Percentiles rank a stretch among this genome's conserved stretches.
These are phyloP conservation scores for Hyaloscypha finlandica DNA, from an alignment of 495 filamentous ascomycete genomes.

Conservation along the genomic window DNA sequence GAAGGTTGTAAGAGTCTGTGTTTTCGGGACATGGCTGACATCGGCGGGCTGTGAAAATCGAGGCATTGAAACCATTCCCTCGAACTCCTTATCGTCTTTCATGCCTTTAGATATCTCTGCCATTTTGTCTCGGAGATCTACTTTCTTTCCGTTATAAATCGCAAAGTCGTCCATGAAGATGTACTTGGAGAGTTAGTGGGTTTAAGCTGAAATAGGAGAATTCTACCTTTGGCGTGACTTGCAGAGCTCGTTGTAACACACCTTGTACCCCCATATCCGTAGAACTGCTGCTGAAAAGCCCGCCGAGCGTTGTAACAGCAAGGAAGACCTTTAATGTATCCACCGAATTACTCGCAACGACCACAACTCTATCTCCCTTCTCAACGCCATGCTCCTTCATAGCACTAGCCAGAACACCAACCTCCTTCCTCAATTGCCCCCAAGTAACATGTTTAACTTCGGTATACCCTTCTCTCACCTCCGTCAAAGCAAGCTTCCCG, in stretches of 20 bases:
- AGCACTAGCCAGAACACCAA: slow-evolving; percentile 59
- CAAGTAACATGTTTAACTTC: slow-evolving; percentile 62
- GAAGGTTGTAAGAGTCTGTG: slow-evolving; percentile 55
- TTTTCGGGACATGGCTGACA: slow-evolving; percentile 53
- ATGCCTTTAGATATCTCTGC: slow-evolving; percentile 63
- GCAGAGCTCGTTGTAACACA: slow-evolving; percentile 69
- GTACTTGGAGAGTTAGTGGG: slow-evolving; percentile 38
- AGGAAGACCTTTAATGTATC: slow-evolving; percentile 69
- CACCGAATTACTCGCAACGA: slow-evolving; percentile 71
- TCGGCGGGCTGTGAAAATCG: slow-evolving; percentile 63
- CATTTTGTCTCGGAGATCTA: slow-evolving; percentile 75
- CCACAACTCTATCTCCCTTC: slow-evolving; percentile 70
- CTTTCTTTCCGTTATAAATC: slow-evolving; percentile 74
- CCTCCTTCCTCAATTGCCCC: slow-evolving; percentile 57
- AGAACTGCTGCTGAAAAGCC: slow-evolving; percentile 67
- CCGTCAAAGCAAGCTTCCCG: slow-evolving; percentile 64
- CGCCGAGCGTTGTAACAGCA: slow-evolving; percentile 66
- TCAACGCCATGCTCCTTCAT: slow-evolving; percentile 62
- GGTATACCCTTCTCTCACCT: slow-evolving; percentile 68
- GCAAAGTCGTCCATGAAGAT: slow-evolving; percentile 79
- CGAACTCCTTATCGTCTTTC: slow-evolving; percentile 56
- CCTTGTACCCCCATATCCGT: slow-evolving; percentile 82
- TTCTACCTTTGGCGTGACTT: slow-evolving; percentile 60
- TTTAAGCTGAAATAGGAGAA: slow-evolving; percentile 17
- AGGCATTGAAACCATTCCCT: slow-evolving; percentile 64